Evolutionary conservation across 495 filamentous ascomycete genomes (phyloP), one percentile per base, ranked within the genome.

Genomic region (Penicillium simplicissimum): DNA sequence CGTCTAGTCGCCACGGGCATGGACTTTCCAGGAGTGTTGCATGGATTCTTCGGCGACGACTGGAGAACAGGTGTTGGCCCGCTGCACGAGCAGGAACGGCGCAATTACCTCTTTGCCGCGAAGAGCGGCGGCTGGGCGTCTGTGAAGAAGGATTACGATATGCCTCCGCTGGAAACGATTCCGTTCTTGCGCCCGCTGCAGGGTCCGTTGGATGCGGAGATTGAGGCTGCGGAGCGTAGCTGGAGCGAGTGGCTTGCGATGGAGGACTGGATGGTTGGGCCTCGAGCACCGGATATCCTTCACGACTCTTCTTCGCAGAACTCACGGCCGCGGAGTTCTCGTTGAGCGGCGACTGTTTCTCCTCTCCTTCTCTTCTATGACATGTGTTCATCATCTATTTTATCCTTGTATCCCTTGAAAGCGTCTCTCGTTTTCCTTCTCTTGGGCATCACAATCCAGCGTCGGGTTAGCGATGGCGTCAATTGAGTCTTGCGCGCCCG

Each of bases 41-140:
- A 96, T 67, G 91, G 93, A 35, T 96, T 96, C 79, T 98, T 98
- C 68, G 95, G 95, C 8, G 91, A 97, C 62, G 90, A 96, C 67
- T 98, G 93, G 91, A 72, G 78, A 15, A 71, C 79, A 9, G 95
- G 95, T 3, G 79, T 98, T 36, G 90, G 91, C 0, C 85, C 88
- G 4, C 71, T 97, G 36, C 91, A 96, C 70, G 92, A 97, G 69
- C 87, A 89, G 67, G 95, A 98, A 72, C 84, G 95, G 42, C 85
- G 92, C 53, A 98, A 98, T 68, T 98, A 94, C 69, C 82, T 98
- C 25, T 97, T 97, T 68, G 92, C 93, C 0, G 92, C 93, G 10
- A 98, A 97, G 78, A 92, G 90, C 65, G 89, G 88, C 8, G 91
- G 87, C 43, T 98, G 93, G 93, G 81, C 91, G 17, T 82, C 82